Base-by-base conservation (phyloP, 129 eudicot genomes). In the Gnaphalium uliginosum region DNA sequence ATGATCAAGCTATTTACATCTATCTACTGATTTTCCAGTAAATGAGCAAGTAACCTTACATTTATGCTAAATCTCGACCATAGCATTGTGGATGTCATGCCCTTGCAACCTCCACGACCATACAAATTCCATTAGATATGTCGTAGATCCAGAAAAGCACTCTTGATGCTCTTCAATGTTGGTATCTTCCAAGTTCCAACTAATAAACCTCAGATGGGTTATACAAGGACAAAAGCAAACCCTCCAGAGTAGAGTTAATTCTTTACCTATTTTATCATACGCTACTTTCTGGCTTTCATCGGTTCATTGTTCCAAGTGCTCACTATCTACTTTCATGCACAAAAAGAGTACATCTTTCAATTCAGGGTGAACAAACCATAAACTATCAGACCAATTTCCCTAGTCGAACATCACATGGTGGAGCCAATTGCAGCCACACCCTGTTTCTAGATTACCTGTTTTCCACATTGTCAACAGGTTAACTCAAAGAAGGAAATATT, bases 381-480 rank as follows among this genome's bases (percentile, higher is more conserved):
- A 43, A 65, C 21, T 29, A 18, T 10, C 37, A 43, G 18, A 63
- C 50, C 69, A 57, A 57, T 26, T 23, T 57, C 66, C 56, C 68
- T 46, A 23, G 23, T 63, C 24, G 29, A 57, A 26, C 30, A 54
- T 58, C 56, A 62, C 4, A 73, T 5, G 56, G 60, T 17, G 33
- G 37, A 80, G 23, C 50, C 25, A 11, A 29, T 17, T 43, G 76
- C 80, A 74, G 84, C 80, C 22, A 69, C 71, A 62, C 64, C 48
- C 71, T 26, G 59, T 69, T 68, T 56, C 76, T 57, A 67, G n/a
- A 43, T 66, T 59, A 66, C 84, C 84, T 73, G 78, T 66, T 81
- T 72, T 72, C 65, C 72, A 82, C 79, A 82, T 19, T 56, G 71
- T 14, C 75, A 64, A 81, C 85, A 35, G 43, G 78, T 81, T 53